Evolutionary conservation across 2,329 filamentous ascomycete species (phyloP).

Genomic region (Parastagonospora nodorum): DNA sequence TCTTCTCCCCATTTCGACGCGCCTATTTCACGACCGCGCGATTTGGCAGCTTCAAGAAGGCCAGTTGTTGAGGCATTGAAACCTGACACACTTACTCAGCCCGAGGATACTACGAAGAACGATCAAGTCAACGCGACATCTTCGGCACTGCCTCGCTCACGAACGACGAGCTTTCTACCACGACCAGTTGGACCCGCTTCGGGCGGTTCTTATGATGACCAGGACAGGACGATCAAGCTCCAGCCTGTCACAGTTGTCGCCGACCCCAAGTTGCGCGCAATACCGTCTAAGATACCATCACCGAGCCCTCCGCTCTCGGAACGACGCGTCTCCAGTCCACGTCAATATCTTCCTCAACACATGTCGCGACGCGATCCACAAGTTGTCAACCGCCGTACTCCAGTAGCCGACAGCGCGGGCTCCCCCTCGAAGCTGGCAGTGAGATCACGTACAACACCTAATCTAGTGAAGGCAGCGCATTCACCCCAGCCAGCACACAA

Average conservation of each 20-base stretch:
- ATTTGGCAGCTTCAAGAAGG: slow-evolving; percentile 3
- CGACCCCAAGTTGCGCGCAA: slow-evolving; percentile 8
- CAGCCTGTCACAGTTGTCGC: slow-evolving; percentile 2
- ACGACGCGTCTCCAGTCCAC: slow-evolving; percentile 31
- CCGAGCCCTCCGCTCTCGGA: slow-evolving; percentile 27
- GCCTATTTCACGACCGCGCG: slow-evolving; percentile 12
- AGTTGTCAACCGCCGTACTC: slow-evolving; percentile 20
- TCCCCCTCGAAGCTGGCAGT: slow-evolving; percentile 21
- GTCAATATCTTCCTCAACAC: slow-evolving; percentile 23
- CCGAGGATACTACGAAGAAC: neutral
- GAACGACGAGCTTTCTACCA: slow-evolving; percentile 41
- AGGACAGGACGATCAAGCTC: slow-evolving; percentile 9
- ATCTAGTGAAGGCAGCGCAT: slow-evolving; percentile 22
- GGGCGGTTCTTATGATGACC: slow-evolving; percentile 6
- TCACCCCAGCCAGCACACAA: slow-evolving; percentile 14
- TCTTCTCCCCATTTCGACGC: slow-evolving; percentile 8
- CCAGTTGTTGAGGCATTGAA: neutral
- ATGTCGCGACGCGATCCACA: slow-evolving; percentile 24
- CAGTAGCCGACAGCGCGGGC: slow-evolving; percentile 5
- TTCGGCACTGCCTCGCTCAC: slow-evolving; percentile 32
- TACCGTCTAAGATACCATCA: slow-evolving; percentile 35
- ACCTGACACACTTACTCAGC: neutral
- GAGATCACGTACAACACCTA: slow-evolving; percentile 40
- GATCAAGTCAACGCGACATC: slow-evolving; percentile 19
- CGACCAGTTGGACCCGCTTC: slow-evolving; percentile 22